Conservation (phyloP, 208 protist species). For the Histomonas meleagridis region DNA sequence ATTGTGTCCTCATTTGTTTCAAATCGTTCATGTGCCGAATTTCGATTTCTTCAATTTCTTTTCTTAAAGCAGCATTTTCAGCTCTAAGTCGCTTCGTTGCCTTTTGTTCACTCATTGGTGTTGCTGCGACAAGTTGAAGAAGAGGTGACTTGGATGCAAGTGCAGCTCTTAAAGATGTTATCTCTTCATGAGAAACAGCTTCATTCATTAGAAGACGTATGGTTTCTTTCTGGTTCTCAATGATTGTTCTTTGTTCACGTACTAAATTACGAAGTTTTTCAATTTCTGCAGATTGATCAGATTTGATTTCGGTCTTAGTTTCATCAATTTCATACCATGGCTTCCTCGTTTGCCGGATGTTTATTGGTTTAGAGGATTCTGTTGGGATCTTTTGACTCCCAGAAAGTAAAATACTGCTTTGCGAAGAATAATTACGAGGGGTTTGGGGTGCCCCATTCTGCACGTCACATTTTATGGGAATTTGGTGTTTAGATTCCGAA, state of each 20-base stretch:
- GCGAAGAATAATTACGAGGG: no score
- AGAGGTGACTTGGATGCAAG: background rate
- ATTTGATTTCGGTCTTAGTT: background rate
- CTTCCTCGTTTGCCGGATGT: background rate
- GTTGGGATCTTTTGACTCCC: no score
- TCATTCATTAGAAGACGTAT: conserved; percentile 26
- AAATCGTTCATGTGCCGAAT: background rate
- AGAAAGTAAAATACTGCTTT: no score
- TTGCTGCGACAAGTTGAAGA: background rate
- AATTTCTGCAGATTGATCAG: background rate
- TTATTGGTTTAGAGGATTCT: no score
- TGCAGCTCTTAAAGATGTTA: background rate
- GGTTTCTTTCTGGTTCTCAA: conserved; percentile 29
- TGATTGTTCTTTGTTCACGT: background rate
- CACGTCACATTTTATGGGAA: no score
- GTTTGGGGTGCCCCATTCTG: no score
- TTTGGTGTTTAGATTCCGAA: no score
- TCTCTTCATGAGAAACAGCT: background rate
- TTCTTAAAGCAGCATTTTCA: background rate
- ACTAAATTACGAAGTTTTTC: background rate
- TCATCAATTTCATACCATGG: background rate
- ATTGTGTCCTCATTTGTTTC: background rate
- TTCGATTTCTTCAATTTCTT: conserved; percentile 22
- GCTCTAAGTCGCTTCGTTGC: background rate
- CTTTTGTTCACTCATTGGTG: background rate